phyloP scores from a whole-genome alignment of 202 grass and related monocot species.

The Miscanthus sacchariflorus region DNA sequence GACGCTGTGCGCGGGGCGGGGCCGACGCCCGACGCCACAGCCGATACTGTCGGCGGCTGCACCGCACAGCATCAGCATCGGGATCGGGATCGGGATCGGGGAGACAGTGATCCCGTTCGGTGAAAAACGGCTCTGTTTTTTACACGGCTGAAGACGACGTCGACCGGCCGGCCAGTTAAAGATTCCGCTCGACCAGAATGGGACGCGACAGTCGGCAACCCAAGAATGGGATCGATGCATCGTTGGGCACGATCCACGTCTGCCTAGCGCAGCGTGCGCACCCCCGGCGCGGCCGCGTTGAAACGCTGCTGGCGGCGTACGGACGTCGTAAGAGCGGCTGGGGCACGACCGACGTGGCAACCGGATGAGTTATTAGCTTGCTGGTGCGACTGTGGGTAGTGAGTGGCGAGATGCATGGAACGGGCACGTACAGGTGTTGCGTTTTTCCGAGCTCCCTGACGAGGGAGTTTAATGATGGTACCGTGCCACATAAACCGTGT shows the following conservation, averaged over 20 bases:
- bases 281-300: background rate
- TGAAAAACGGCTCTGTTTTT: slow-evolving; percentile 15
- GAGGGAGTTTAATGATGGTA: background rate
- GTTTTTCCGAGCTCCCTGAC: background rate
- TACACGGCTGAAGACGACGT: slow-evolving; percentile 36
- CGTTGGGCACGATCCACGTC: no score
- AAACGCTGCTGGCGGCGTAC: background rate
- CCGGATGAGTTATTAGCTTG: background rate
- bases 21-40: background rate
- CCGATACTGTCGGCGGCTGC: slow-evolving; percentile 36
- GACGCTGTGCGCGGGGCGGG: background rate
- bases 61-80: background rate
- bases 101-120: background rate
- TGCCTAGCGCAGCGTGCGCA: background rate
- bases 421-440: background rate
- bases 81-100: background rate
- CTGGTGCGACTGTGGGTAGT: background rate
- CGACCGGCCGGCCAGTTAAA: background rate
- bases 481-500: slow-evolving; percentile 13
- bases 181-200: background rate
- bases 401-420: background rate
- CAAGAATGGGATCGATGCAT: background rate
- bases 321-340: background rate
- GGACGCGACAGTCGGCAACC: slow-evolving; percentile 27
- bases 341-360: background rate